Evolutionary conservation across 2,329 filamentous ascomycete genomes (phyloP), one percentile per base, ranked within the genome.

Genomic region (Trichoderma sp.): DNA sequence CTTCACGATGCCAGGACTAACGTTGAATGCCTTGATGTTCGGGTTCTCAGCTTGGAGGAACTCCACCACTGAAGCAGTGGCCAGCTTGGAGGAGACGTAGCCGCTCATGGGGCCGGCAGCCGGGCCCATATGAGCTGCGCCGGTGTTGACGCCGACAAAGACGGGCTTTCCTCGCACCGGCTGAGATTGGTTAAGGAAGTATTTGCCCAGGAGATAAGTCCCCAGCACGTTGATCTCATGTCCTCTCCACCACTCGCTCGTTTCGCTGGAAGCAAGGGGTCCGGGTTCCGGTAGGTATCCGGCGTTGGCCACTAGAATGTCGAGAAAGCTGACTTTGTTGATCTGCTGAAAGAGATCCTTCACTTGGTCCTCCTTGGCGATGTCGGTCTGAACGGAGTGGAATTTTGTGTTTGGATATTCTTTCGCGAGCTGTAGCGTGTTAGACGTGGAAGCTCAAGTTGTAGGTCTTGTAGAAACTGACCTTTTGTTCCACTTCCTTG

Each of bases 191-290:
- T 61, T 61, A 9, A 61, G 21, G 39, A 61, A 61, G 10, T 52
- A 52, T 19, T 61, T 61, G 0, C 19, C 58, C 15, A 61, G 47
- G 28, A 61, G 58, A 44, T 61, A 61, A 6, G 58, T 61, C 5
- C 58, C 58, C 10, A 61, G 14, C 30, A 52, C 58, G 3, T 61
- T 61, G 47, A 61, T 52, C n/a, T 61, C 58, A 34, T 61, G 26
- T 7, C 47, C 58, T 17, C 52, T 61, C 58, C 58, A 61, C 58
- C 58, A 61, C 21, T 61, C 58, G 17, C 24, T 44, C 6, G 58
- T 61, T 14, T 61, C 58, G 7, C 30, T 28, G 28, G 47, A 17
- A 5, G 24, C 17, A 21, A 61, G 17, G 12, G 3, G 2, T 3
- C 34, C 58, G 3, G 58, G 58, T 3, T 4, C 26, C 3, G 58